These are phyloP conservation scores for Saksenaea oblongispora DNA, from an alignment of 371 early-diverging fungal species.

Conservation along the genomic window DNA sequence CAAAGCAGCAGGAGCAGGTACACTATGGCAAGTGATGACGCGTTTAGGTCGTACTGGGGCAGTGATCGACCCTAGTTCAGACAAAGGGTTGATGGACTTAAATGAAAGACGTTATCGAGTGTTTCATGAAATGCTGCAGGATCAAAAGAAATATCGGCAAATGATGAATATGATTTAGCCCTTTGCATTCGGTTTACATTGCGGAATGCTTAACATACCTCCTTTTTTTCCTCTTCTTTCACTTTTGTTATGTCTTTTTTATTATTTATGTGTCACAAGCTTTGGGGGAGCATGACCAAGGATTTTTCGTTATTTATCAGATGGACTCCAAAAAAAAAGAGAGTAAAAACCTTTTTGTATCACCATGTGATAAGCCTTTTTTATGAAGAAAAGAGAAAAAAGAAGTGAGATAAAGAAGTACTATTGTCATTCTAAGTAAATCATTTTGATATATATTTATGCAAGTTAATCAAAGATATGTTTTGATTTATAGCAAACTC, in stretches of 20 bases:
- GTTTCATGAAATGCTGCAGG: slow-evolving; percentile 58
- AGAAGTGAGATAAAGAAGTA: background rate
- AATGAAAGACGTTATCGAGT: slow-evolving; percentile 59
- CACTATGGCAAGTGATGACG: slow-evolving; percentile 63
- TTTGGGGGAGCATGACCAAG: background rate
- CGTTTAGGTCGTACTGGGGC: slow-evolving; percentile 53
- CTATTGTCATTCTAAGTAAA: background rate
- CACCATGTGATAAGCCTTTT: background rate
- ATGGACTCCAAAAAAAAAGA: background rate
- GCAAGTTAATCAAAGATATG: background rate
- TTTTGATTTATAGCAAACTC: background rate
- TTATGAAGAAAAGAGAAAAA: background rate
- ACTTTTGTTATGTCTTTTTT: background rate
- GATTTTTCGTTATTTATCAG: slow-evolving; percentile 1
- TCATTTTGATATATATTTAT: background rate
- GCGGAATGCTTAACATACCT: background rate
- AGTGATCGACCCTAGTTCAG: slow-evolving; percentile 48
- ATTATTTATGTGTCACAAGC: background rate
- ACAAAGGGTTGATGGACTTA: slow-evolving; percentile 34
- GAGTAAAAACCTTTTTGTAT: background rate
- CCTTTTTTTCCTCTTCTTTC: background rate
- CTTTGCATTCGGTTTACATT: background rate
- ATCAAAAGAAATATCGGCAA: slow-evolving; percentile 55
- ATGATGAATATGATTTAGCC: slow-evolving; percentile 47
- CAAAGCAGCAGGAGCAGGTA: slow-evolving; percentile 46